Evolutionary conservation across 345 rosid species (phyloP).

Genomic region (Turnera subulata): DNA sequence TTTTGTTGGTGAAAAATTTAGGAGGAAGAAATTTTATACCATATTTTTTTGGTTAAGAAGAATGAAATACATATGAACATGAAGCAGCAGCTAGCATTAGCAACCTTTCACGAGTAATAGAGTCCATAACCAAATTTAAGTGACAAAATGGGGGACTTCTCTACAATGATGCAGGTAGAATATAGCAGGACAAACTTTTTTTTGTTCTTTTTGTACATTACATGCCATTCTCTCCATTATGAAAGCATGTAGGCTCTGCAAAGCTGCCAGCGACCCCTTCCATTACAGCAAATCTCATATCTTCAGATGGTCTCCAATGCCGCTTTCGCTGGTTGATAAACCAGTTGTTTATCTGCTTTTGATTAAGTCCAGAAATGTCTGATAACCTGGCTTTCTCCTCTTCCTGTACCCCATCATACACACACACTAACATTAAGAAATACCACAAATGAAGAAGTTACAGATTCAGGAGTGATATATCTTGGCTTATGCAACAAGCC

Average conservation of each 20-base stretch:
- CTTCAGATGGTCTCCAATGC: slow-evolving; percentile 26
- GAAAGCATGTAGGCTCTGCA: slow-evolving; percentile 11
- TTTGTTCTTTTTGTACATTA: not conserved
- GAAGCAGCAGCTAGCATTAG: no score
- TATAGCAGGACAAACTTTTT: not conserved
- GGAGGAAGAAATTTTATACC: no score
- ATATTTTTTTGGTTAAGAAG: no score
- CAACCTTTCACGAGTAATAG: no score
- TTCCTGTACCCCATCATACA: slow-evolving; percentile 55
- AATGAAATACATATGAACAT: no score
- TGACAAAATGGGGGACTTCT: not conserved
- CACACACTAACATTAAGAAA: no score
- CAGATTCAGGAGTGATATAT: no score
- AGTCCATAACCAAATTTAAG: not conserved
- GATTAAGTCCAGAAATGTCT: slow-evolving; percentile 21
- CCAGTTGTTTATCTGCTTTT: slow-evolving; percentile 27
- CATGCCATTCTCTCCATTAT: slow-evolving; percentile 10
- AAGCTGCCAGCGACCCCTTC: slow-evolving; percentile 24
- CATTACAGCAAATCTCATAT: slow-evolving; percentile 40
- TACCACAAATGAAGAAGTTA: no score
- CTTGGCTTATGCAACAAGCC: no score
- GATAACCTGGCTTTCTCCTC: slow-evolving; percentile 51
- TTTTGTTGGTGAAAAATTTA: no score
- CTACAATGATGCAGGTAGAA: not conserved
- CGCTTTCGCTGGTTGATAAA: slow-evolving; percentile 28